A percentile compares a stretch with the other conserved stretches of the same genome.
Conservation (phyloP, 176 grass and related monocot species). For the Avena eriantha region DNA sequence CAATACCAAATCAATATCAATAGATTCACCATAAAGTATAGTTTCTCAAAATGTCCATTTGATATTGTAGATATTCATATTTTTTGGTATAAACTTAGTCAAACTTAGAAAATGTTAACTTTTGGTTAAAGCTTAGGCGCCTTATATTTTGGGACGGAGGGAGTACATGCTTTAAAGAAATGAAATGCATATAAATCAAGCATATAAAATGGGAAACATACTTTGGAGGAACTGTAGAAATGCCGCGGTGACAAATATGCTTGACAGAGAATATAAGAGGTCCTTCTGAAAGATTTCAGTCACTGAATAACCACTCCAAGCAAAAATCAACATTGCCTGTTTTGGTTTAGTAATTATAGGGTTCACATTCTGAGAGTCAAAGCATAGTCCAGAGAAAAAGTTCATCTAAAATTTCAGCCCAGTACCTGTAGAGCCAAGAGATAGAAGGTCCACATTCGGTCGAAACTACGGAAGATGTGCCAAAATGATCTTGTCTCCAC, state of each 20-base stretch:
- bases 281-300: slow-evolving; percentile 71
- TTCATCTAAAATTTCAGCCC: neutral
- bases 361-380: slow-evolving; percentile 31
- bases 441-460: slow-evolving; percentile 99
- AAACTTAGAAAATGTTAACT: too few species aligned
- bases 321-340: slow-evolving; percentile 88
- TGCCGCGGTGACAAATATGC: slow-evolving; percentile 90
- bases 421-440: slow-evolving; percentile 84
- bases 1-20: too few species aligned
- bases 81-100: too few species aligned
- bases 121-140: too few species aligned
- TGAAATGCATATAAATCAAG: slow-evolving; percentile 8
- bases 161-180: neutral
- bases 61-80: too few species aligned
- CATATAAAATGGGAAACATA: slow-evolving; percentile 49
- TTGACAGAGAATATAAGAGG: slow-evolving; percentile 80
- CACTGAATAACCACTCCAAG: slow-evolving; percentile 72
- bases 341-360: slow-evolving; percentile 39
- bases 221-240: slow-evolving; percentile 89
- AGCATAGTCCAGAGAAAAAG: slow-evolving; percentile 19
- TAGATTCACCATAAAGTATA: too few species aligned
- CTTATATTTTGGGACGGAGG: too few species aligned
- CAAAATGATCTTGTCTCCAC: slow-evolving; percentile 97
- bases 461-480: slow-evolving; percentile 96
- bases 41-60: too few species aligned